Evolutionary conservation across 2,329 filamentous ascomycete genomes (phyloP).

Genomic region (Westerdykella aurantiaca): DNA sequence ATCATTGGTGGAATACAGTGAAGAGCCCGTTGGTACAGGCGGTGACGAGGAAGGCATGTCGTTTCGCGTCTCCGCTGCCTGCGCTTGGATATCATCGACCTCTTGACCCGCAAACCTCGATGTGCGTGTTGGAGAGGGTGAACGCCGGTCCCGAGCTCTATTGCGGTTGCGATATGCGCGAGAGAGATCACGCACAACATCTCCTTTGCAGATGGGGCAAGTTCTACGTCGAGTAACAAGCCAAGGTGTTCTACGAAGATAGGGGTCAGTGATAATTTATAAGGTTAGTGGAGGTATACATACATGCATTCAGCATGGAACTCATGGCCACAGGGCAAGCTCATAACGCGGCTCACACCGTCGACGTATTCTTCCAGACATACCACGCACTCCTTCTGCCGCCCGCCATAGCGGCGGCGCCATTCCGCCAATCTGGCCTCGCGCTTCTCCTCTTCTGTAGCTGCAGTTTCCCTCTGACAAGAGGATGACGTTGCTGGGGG

Average conservation of each 20-base stretch:
- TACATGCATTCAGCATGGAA: slow-evolving; percentile 99
- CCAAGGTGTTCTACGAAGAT: slow-evolving; percentile 73
- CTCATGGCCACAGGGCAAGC: slow-evolving; percentile 91
- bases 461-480: slow-evolving; percentile 19
- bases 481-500: slow-evolving; percentile 39
- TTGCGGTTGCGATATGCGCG: slow-evolving; percentile 18
- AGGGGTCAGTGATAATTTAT: slow-evolving; percentile 15
- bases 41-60: slow-evolving; percentile 48
- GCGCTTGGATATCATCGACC: slow-evolving; percentile 41
- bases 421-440: slow-evolving; percentile 46
- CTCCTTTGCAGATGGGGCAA: slow-evolving; percentile 98
- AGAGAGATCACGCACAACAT: slow-evolving; percentile 62
- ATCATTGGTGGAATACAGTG: slow-evolving; percentile 7
- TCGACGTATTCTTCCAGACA: slow-evolving; percentile 95
- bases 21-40: slow-evolving; percentile 36
- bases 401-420: slow-evolving; percentile 56
- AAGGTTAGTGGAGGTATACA: slow-evolving; percentile 42
- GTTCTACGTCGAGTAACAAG: slow-evolving; percentile 89
- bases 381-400: slow-evolving; percentile 85
- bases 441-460: slow-evolving; percentile 49
- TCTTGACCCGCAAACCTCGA: slow-evolving; percentile 27
- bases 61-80: slow-evolving; percentile 42
- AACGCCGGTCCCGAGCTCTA: slow-evolving; percentile 17
- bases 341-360: slow-evolving; percentile 93
- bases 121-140: slow-evolving; percentile 17